A percentile compares a stretch with the other conserved stretches of the same genome.
Conservation (phyloP, 108 stramenopile genomes). For the Aureococcus anophagefferens region DNA sequence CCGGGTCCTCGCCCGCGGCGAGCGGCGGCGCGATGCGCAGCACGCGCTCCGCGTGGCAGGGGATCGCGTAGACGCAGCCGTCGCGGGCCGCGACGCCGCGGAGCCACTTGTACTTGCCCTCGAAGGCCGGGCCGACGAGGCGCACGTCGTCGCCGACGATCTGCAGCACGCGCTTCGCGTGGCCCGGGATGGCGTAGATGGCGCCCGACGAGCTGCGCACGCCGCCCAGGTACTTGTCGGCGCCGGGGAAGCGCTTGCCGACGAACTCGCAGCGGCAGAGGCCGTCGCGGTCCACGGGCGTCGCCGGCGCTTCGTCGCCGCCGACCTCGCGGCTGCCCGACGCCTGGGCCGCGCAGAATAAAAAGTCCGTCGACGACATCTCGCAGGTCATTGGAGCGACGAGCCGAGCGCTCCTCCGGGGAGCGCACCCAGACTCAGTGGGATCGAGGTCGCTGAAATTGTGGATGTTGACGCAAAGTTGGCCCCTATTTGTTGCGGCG, state of each 20-base stretch:
- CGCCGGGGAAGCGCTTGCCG: neutral
- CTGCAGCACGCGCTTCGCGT: slow-evolving; percentile 58
- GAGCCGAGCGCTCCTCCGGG: too few relatives aligned
- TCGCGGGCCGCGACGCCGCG: slow-evolving; percentile 50
- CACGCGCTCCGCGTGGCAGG: slow-evolving; percentile 64
- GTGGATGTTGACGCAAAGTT: too few relatives aligned
- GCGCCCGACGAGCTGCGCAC: slow-evolving; percentile 53
- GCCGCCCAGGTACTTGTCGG: slow-evolving; percentile 73
- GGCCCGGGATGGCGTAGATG: slow-evolving; percentile 67
- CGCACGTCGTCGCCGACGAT: slow-evolving; percentile 7
- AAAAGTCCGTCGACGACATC: too few relatives aligned
- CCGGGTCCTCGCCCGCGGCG: slow-evolving; percentile 31
- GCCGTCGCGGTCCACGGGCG: too few relatives aligned
- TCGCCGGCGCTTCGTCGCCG: too few relatives aligned
- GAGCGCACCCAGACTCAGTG: too few relatives aligned
- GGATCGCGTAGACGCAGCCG: slow-evolving; percentile 66
- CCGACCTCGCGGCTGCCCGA: too few relatives aligned
- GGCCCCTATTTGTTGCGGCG: too few relatives aligned
- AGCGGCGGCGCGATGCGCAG: slow-evolving; percentile 59
- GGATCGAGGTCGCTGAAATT: too few relatives aligned
- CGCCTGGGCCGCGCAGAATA: too few relatives aligned
- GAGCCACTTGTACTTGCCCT: slow-evolving; percentile 73
- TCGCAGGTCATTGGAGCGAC: too few relatives aligned
- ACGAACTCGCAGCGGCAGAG: neutral
- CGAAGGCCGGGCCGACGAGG: slow-evolving; percentile 12